phyloP scores from a whole-genome alignment of 768 basidiomycete genomes.

The Steccherinum ochraceum region DNA sequence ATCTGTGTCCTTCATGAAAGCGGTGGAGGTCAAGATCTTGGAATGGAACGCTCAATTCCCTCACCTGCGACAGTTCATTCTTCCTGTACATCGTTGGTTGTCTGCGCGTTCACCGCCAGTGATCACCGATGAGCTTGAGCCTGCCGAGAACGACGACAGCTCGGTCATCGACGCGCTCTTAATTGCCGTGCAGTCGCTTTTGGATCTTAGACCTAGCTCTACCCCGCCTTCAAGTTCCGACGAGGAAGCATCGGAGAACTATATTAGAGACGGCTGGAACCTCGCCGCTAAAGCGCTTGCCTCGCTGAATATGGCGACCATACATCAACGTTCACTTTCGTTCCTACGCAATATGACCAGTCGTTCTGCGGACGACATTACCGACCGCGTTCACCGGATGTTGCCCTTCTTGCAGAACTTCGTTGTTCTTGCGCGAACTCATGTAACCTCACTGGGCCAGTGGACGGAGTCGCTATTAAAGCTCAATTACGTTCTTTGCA shows the following conservation, averaged over 20 bases:
- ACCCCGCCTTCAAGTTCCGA: conserved; percentile 10
- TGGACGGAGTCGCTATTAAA: conserved; percentile 84
- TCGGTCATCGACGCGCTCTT: conserved; percentile 56
- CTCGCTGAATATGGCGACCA: neutral
- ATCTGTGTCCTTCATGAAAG: neutral
- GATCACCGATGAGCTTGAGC: neutral
- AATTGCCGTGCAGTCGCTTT: conserved; percentile 56
- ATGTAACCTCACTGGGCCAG: conserved; percentile 48
- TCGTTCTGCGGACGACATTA: conserved; percentile 21
- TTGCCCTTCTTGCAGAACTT: conserved; percentile 75
- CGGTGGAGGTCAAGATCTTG: neutral
- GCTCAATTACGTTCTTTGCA: conserved; percentile 70
- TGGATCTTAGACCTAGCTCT: conserved; percentile 30
- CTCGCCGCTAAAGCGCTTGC: conserved; percentile 39
- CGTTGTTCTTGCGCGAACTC: conserved; percentile 44
- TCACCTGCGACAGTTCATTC: conserved; percentile 23
- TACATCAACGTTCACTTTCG: neutral
- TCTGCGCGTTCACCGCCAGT: neutral
- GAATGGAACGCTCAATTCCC: conserved; percentile 1
- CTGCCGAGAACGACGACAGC: neutral
- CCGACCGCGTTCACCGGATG: conserved; percentile 35
- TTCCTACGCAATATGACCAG: neutral
- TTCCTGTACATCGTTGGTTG: conserved; percentile 27
- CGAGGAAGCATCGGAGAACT: conserved; percentile 37
- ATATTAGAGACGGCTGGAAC: conserved; percentile 42